These are phyloP conservation scores for Xylariaceae sp. DNA, from an alignment of 2,329 filamentous ascomycete genomes.

Conservation along the genomic window DNA sequence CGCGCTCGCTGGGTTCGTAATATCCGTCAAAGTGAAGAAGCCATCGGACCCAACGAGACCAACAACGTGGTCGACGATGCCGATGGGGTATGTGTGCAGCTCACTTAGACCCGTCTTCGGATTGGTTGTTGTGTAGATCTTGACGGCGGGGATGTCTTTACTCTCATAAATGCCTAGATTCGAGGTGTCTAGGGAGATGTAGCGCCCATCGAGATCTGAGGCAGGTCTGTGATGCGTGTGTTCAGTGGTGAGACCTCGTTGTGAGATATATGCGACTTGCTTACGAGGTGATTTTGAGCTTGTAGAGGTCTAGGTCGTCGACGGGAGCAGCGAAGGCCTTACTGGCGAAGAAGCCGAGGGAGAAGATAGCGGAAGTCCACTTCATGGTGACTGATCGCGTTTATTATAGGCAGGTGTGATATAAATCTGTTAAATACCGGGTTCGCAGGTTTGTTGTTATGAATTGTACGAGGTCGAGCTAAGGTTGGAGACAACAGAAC, in stretches of 20 bases:
- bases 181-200: conserved; percentile 30
- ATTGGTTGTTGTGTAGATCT: conserved; percentile 31
- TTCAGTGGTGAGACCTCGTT: background rate
- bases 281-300: conserved; percentile 28
- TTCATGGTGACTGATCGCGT: conserved; percentile 24
- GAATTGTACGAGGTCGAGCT: background rate
- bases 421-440: background rate
- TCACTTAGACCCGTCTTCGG: conserved; percentile 28
- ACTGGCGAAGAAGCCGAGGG: conserved; percentile 24
- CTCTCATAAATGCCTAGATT: conserved; percentile 32
- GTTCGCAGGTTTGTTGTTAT: background rate
- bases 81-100: conserved; percentile 36
- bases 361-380: conserved; percentile 23
- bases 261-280: background rate
- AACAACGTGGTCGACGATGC: conserved; percentile 35
- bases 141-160: conserved; percentile 19
- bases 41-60: conserved; percentile 34
- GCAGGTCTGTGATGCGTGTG: conserved; percentile 1
- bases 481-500: background rate
- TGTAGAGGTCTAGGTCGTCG: conserved; percentile 23
- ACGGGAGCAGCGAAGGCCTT: conserved; percentile 24
- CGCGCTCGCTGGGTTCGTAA: conserved; percentile 30
- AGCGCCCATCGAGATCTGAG: conserved; percentile 31
- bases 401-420: background rate
- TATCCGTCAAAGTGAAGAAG: conserved; percentile 32